Base-by-base conservation (phyloP, 768 basidiomycete species). In the Coprinopsis marcescibilis region DNA sequence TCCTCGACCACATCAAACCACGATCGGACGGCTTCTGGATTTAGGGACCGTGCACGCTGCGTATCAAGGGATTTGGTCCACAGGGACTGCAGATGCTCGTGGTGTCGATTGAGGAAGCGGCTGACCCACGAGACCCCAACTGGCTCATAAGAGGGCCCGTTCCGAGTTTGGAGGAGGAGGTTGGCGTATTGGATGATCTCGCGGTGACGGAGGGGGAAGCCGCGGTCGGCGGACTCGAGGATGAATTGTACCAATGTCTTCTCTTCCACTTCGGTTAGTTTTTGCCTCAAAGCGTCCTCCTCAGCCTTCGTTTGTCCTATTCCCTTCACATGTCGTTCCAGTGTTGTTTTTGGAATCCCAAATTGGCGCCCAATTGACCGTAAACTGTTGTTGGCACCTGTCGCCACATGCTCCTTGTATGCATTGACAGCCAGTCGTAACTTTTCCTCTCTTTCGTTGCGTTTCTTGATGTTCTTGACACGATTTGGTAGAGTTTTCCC, bases 1-100 rank as follows among this genome's bases (percentile, higher is more conserved):
- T 58, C 36, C 43, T 67, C 52, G n/a, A 69, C 43, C 13, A 70
- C 50, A 3, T 61, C 45, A 44, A 63, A 70, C 65, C 65, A 70
- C 8, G 53, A 23, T 17, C 59, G 51, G 5, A 66, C 56, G n/a
- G 54, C 58, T 14, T 49, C 48, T 2, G 55, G 55, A 50, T 67
- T 69, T 23, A 65, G 51, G 12, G 54, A 48, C 23, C 45, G 47
- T 6, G 65, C 67, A 3, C 60, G 48, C 43, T 66, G 49, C 7
- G 52, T 62, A 25, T 56, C 61, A 4, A 70, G 61, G 4, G 62
- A 57, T 34, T 55, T 60, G 20, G 52, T 54, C 66, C 66, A 70
- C 46, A 57, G 58, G 4, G 62, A 65, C 41, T 64, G 59, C 10
- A 71, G 49, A 20, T 54, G 37, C 1, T 63, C 51, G 5, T 41